Evolutionary conservation across 2,329 filamentous ascomycete species (phyloP), one percentile per base, ranked within the genome.

Genomic region (Talaromyces pinophilus): DNA sequence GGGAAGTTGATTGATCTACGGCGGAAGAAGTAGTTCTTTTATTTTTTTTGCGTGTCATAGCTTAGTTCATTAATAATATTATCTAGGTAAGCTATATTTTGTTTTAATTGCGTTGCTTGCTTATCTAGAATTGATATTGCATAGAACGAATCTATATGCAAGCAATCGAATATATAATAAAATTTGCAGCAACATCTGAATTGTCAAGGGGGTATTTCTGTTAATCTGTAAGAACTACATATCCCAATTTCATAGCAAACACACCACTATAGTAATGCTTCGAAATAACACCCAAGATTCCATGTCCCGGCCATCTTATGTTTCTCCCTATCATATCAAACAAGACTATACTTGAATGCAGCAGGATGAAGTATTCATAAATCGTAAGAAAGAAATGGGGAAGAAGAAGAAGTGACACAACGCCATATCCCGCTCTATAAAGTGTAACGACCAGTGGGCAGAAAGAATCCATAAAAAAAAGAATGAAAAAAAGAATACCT

Each of bases 1-100:
- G 88, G 90, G 73, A 86, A 84, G 72, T 82, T 98, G 60, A 28
- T 67, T 30, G 50, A 38, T 28, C 38, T 77, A 59, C 66, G 40
- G 22, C 67, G 50, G 55, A 64, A 44, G 61, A 48, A 42, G 42
- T 63, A 66, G 44, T 48, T 17, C 40, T 52, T 30, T 62, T 30
- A 5, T 17, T 22, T 22, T 42, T 5, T 19, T 15, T 30, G 13
- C 15, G 5, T 28, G 25, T n/a, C 15, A 8, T 52, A 54, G 50
- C 50, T 52, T 17, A 52, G 28, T 33, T 30, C 7, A n/a, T 44
- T 44, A 8, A 33, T 33, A 33, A 33, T 42, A 42, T 54, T 35
- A 55, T 55, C n/a, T 0, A 30, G 28, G 25, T 54, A 54, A 33
- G 50, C 50, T 30, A 33, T n/a, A 30, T n/a, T 33, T 15, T 54